Percentiles rank a stretch among this genome's conserved stretches.
Conservation (phyloP, 768 basidiomycete species). For the Dentipellis fragilis region DNA sequence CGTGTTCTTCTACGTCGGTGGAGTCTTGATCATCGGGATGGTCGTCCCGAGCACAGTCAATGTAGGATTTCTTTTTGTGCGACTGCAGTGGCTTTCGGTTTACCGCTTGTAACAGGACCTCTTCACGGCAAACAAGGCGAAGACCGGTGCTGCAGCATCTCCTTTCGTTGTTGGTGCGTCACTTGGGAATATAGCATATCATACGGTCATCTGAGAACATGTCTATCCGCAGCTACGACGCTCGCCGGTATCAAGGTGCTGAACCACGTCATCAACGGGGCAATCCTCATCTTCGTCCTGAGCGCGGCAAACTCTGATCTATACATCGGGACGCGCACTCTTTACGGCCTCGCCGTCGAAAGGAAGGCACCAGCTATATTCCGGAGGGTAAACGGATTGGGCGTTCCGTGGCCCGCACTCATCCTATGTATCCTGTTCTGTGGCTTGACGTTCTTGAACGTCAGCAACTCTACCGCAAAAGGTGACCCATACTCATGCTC, state of each 20-base stretch:
- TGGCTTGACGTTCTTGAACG: constrained; percentile 48
- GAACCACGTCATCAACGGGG: constrained; percentile 56
- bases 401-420: constrained; percentile 31
- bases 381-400: constrained; percentile 23
- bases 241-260: constrained; percentile 48
- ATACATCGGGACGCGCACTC: constrained; percentile 38
- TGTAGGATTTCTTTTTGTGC: constrained; percentile 17
- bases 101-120: constrained; percentile 16
- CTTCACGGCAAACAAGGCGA: constrained; percentile 29
- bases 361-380: constrained; percentile 36
- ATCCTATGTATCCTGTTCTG: constrained; percentile 46
- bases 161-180: constrained; percentile 48
- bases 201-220: background rate
- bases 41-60: constrained; percentile 53
- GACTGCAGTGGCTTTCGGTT: background rate
- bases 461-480: constrained; percentile 37
- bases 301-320: constrained; percentile 55
- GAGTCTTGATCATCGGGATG: constrained; percentile 64
- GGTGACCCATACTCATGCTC: constrained; percentile 22
- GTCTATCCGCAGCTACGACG: constrained; percentile 21
- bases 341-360: constrained; percentile 37
- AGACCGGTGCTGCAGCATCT: constrained; percentile 44
- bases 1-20: constrained; percentile 55
- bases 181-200: background rate
- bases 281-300: constrained; percentile 55